phyloP scores from a whole-genome alignment of 306 rosid genomes.

The Pachyrhizus erosus region DNA sequence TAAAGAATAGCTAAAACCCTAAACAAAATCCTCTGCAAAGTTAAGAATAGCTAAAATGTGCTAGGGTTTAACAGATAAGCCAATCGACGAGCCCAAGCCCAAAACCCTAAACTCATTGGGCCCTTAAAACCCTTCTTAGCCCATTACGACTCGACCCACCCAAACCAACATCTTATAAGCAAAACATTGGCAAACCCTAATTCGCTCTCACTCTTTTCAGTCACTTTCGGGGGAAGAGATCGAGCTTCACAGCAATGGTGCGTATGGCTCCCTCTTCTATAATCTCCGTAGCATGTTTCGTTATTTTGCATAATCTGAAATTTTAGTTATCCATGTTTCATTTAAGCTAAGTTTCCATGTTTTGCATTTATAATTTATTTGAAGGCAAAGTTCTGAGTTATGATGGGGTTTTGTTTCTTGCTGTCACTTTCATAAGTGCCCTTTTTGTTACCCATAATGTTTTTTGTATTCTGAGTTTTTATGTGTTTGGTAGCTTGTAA shows the following conservation, averaged over 20 bases:
- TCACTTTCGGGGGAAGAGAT: constrained; percentile 13
- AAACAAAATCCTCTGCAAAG: too few species aligned
- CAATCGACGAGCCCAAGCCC: neutral
- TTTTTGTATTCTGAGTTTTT: neutral
- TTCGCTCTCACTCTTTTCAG: neutral
- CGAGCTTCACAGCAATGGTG: constrained; percentile 40
- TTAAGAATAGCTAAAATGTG: too few species aligned
- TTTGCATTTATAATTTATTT: neutral
- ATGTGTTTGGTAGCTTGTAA: neutral
- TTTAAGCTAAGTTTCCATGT: neutral
- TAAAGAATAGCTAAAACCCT: too few species aligned
- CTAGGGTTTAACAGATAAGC: neutral
- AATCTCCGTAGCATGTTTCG: neutral
- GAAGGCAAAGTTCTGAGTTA: neutral
- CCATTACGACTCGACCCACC: neutral
- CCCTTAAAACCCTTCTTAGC: too few species aligned
- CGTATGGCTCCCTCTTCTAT: neutral
- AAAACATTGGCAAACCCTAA: constrained; percentile 36
- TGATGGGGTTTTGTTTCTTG: neutral
- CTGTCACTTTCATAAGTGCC: too few species aligned
- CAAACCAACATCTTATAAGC: neutral
- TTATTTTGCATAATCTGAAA: neutral
- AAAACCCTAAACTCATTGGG: neutral
- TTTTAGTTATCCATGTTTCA: neutral
- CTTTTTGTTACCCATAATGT: neutral